Evolutionary conservation across 2,329 filamentous ascomycete genomes (phyloP).

Genomic region (Emmonsiellopsis sp.): DNA sequence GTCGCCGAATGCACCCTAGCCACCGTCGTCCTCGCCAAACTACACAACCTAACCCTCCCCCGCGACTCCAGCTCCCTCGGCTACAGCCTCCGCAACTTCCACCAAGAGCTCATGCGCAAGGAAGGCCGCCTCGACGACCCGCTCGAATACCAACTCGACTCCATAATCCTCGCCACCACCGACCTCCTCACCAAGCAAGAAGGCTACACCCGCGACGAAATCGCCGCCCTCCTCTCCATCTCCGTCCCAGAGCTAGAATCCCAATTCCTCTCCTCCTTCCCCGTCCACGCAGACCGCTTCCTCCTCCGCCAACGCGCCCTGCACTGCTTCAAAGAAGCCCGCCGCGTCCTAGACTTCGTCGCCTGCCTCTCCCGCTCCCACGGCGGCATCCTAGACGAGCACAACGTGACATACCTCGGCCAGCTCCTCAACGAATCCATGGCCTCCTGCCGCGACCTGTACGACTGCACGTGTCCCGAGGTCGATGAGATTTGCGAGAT

Average conservation of each 20-base stretch:
- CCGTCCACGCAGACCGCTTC: constrained; percentile 79
- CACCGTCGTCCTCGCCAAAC: constrained; percentile 56
- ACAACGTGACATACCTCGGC: constrained; percentile 65
- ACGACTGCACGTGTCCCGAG: constrained; percentile 86
- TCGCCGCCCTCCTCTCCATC: constrained; percentile 61
- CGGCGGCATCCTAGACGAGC: constrained; percentile 42
- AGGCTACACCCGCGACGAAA: constrained; percentile 81
- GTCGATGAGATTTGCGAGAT: constrained; percentile 82
- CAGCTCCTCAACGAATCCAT: constrained; percentile 84
- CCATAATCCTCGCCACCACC: constrained; percentile 60
- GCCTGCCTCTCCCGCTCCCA: constrained; percentile 54
- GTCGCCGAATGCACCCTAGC: constrained; percentile 93
- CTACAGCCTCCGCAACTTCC: constrained; percentile 75
- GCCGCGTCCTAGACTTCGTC: constrained; percentile 77
- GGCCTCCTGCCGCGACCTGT: constrained; percentile 72
- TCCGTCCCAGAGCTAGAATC: constrained; percentile 62
- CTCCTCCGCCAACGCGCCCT: constrained; percentile 77
- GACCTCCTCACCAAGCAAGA: constrained; percentile 65
- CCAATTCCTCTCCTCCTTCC: constrained; percentile 78
- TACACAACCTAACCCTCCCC: constrained; percentile 55
- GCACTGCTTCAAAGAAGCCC: constrained; percentile 84
- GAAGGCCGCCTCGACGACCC: constrained; percentile 39
- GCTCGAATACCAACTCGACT: constrained; percentile 59
- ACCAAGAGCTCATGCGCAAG: constrained; percentile 64
- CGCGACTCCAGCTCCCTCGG: constrained; percentile 74